Percentiles rank a stretch among this genome's conserved stretches.
Conservation (phyloP, 2,329 filamentous ascomycete genomes). For the Beauveria scarabaeidicola region DNA sequence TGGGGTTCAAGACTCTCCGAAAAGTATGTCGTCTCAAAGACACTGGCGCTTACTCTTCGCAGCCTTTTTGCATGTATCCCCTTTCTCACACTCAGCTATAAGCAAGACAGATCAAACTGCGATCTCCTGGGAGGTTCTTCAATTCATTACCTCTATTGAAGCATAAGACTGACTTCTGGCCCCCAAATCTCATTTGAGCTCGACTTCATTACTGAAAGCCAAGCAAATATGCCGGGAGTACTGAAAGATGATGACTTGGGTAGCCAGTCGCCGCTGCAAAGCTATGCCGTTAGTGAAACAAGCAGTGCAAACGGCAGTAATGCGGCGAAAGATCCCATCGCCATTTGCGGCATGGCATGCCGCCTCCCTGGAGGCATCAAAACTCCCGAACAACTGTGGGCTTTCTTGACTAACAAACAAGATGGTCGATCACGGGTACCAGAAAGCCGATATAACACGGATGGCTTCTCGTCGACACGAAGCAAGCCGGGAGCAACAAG, state of each 20-base stretch:
- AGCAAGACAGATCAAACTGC: neutral
- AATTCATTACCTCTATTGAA: neutral
- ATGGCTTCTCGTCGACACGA: constrained; percentile 8
- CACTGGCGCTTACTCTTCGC: neutral
- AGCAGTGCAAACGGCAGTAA: neutral
- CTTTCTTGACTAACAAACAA: constrained; percentile 8
- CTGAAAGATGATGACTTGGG: neutral
- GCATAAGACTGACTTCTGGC: neutral
- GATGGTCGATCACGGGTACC: constrained; percentile 12
- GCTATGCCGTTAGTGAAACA: neutral
- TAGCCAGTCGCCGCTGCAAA: neutral
- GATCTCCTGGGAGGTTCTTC: neutral
- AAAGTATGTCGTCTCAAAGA: neutral
- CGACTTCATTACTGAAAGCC: neutral
- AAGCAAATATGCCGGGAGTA: neutral
- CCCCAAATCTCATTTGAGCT: neutral
- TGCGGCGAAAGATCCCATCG: constrained; percentile 1
- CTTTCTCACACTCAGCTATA: neutral
- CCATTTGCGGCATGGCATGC: constrained; percentile 13
- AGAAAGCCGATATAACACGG: constrained; percentile 12
- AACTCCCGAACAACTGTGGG: constrained; percentile 11
- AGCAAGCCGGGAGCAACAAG: constrained; percentile 1
- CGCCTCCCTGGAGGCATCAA: constrained; percentile 12
- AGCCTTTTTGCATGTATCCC: neutral
- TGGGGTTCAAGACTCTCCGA: neutral